These are phyloP conservation scores for Heterobasidion irregulare DNA, from an alignment of 1,284 basidiomycete species.

Conservation along the genomic window DNA sequence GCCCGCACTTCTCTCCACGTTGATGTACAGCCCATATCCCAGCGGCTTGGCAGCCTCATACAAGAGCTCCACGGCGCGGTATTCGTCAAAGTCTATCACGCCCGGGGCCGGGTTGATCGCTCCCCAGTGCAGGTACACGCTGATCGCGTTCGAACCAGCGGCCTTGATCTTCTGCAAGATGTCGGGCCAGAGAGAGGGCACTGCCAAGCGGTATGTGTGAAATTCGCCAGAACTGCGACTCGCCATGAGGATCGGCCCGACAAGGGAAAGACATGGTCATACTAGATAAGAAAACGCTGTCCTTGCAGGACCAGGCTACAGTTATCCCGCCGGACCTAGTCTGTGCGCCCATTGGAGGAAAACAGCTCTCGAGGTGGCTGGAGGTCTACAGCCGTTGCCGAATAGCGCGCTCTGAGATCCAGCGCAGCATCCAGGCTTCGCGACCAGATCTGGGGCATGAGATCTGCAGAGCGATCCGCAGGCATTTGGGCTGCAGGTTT, in stretches of 20 bases:
- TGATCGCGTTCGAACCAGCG: conserved; percentile 71
- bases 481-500: neutral
- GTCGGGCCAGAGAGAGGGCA: conserved; percentile 74
- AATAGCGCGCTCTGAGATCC: neutral
- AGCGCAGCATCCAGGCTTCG: neutral
- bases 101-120: conserved; percentile 67
- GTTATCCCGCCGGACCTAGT: conserved; percentile 48
- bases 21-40: conserved; percentile 58
- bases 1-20: conserved; percentile 75
- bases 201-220: conserved; percentile 76
- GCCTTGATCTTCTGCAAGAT: conserved; percentile 78
- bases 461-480: too few relatives aligned
- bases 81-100: conserved; percentile 62
- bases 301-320: conserved; percentile 48
- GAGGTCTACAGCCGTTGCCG: too few relatives aligned
- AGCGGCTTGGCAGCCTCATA: conserved; percentile 32
- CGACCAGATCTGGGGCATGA: neutral
- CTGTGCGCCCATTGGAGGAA: conserved; percentile 18
- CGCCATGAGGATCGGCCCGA: neutral
- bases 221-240: conserved; percentile 61
- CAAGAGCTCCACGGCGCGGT: conserved; percentile 64
- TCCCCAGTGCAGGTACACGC: conserved; percentile 71
- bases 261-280: neutral
- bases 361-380: neutral
- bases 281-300: conserved; percentile 30